Evolutionary conservation across 2,329 filamentous ascomycete genomes (phyloP).

Genomic region (Cladophialophora psammophila): DNA sequence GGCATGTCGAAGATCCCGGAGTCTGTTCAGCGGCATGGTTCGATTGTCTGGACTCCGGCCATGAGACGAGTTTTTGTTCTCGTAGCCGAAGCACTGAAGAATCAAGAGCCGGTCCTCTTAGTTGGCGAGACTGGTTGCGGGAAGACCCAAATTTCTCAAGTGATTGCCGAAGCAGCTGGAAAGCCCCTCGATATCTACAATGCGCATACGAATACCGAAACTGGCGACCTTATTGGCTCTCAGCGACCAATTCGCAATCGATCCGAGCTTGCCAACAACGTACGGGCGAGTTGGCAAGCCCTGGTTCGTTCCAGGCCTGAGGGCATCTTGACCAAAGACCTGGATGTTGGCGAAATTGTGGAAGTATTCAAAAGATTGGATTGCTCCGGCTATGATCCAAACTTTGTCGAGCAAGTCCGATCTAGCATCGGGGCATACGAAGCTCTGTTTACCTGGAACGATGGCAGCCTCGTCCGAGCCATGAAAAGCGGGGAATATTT

Average conservation of each 20-base stretch:
- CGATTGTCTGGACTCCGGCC: constrained; percentile 89
- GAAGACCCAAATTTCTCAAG: constrained; percentile 95
- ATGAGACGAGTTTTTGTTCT: constrained; percentile 92
- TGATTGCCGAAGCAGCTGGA: constrained; percentile 80
- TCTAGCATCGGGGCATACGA: constrained; percentile 70
- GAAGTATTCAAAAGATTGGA: constrained; percentile 36
- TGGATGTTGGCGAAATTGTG: constrained; percentile 36
- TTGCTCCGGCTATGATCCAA: constrained; percentile 52
- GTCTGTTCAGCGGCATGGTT: constrained; percentile 42
- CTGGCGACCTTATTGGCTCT: constrained; percentile 94
- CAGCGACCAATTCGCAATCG: constrained; percentile 91
- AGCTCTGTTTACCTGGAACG: constrained; percentile 93
- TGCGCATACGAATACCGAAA: constrained; percentile 97
- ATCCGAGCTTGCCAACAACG: constrained; percentile 70
- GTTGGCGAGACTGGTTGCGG: constrained; percentile 97
- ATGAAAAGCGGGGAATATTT: constrained; percentile 93
- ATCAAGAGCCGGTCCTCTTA: constrained; percentile 91
- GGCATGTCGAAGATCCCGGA: constrained; percentile 50
- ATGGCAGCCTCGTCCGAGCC: constrained; percentile 89
- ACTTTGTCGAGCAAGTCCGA: constrained; percentile 54
- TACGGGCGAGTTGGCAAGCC: constrained; percentile 68
- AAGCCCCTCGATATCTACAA: constrained; percentile 89
- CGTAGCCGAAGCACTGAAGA: constrained; percentile 82
- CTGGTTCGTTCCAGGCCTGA: constrained; percentile 33
- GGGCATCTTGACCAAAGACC: constrained; percentile 49